Base-by-base conservation (phyloP, 306 rosid species). In the Fagus crenata region DNA sequence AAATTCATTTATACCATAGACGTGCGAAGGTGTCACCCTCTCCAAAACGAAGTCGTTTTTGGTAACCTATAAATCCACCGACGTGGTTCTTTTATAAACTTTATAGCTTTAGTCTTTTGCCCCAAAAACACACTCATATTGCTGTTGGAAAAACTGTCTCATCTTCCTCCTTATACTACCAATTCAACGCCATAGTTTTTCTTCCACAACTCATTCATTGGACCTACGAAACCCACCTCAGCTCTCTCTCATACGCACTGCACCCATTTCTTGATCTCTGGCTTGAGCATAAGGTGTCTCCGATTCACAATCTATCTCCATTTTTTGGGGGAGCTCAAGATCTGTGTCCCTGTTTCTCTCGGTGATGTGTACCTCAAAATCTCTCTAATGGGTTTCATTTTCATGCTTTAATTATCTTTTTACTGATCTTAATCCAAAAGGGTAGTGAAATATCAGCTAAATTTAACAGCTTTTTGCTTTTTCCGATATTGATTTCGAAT, bases 281-380 rank as follows among this genome's bases (percentile, higher is more conserved):
- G 39, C 80, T 74, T 72, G 43, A 2, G 6, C 35, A 9, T 4
- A 31, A 28, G 7, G 8, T 18, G 60, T 13, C 31, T 64, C 78
- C 40, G 43, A 71, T 68, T 67, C 75, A 6, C 18, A 33, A 15
- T 51, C 74, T 35, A 46, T 61, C 61, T 22, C 68, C 31, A 32
- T 54, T 49, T 14, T 71, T 43, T 46, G 8, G 8, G 0, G 14
- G 51, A 14, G 51, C 36, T 75, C 83, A 81, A 83, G 76, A 83
- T 83, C 81, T 59, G 41, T 37, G 67, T 78, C 75, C 42, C 63
- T 78, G 22, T 49, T n/a, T 36, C 22, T 77, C 87, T 80, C 84
- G 87, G 89, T 85, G 90, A 80, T 78, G 85, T 76, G 65, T 74
- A 0, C 68, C 42, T 49, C 53, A 7, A 33, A 7, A 36, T 35